phyloP scores from a whole-genome alignment of 345 rosid species.

The Dovyalis caffra region DNA sequence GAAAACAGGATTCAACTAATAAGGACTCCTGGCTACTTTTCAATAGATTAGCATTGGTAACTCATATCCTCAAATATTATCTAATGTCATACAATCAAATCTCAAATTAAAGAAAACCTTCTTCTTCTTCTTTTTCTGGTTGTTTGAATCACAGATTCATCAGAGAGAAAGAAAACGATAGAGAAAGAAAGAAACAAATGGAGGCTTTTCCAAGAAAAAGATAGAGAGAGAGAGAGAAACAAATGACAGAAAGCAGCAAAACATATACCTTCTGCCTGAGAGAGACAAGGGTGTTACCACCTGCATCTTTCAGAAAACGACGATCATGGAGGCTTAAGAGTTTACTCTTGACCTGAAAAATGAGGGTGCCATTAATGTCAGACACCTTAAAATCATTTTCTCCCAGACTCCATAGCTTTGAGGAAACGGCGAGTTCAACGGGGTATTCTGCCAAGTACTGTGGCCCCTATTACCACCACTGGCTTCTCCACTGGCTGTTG shows the following conservation, averaged over 20 bases:
- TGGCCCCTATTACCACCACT: constrained; percentile 35
- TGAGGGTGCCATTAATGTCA: constrained; percentile 27
- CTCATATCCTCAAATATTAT: too few species aligned
- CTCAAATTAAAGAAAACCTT: too few species aligned
- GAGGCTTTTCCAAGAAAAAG: too few species aligned
- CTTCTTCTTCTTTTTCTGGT: too few species aligned
- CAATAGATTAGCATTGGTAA: too few species aligned
- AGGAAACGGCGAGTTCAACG: constrained; percentile 17
- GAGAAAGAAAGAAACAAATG: too few species aligned
- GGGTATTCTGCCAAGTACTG: constrained; percentile 30
- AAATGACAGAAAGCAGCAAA: background rate
- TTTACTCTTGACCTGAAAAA: constrained; percentile 33
- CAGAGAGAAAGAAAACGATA: too few species aligned
- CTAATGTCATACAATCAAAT: too few species aligned
- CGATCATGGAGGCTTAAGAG: constrained; percentile 27
- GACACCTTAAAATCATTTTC: constrained; percentile 23
- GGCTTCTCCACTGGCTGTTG: constrained; percentile 10
- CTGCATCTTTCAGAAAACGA: constrained; percentile 31
- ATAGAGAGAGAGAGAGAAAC: too few species aligned
- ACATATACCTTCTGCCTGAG: constrained; percentile 44
- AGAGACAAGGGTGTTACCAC: constrained; percentile 30
- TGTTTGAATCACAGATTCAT: too few species aligned
- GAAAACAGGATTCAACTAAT: too few species aligned
- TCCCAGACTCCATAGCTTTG: constrained; percentile 18
- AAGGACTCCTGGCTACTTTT: too few species aligned